phyloP scores from a whole-genome alignment of 495 filamentous ascomycete genomes.

The Tetracladium setigerum region DNA sequence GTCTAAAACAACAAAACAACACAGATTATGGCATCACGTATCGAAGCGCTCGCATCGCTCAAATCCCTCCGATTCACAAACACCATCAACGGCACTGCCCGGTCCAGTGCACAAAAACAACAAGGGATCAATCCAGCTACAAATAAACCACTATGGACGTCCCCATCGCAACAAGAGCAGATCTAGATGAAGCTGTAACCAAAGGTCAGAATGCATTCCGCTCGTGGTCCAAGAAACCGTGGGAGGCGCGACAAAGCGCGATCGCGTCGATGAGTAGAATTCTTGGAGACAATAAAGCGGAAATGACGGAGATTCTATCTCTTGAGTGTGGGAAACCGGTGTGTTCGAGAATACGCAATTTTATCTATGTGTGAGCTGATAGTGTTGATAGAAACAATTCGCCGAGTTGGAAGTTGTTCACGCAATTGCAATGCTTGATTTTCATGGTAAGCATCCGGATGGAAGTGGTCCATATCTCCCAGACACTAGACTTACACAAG shows the following conservation, averaged over 20 bases:
- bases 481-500: not conserved
- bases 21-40: too few species aligned
- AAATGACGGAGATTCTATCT: constrained; percentile 14
- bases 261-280: too few species aligned
- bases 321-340: constrained; percentile 23
- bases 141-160: constrained; percentile 37
- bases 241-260: constrained; percentile 40
- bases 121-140: constrained; percentile 44
- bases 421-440: constrained; percentile 6
- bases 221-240: constrained; percentile 39
- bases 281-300: constrained; percentile 9
- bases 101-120: too few species aligned
- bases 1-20: too few species aligned
- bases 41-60: too few species aligned
- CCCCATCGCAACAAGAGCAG: constrained; percentile 40
- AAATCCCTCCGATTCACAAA: too few species aligned
- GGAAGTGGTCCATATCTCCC: too few species aligned
- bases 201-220: constrained; percentile 41
- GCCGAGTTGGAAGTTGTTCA: constrained; percentile 13
- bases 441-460: constrained; percentile 10
- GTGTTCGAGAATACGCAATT: not conserved
- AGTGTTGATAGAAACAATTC: constrained; percentile 17
- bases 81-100: too few species aligned
- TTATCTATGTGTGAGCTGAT: not conserved
- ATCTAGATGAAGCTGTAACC: constrained; percentile 46